Evolutionary conservation across 1,139 yeast genomes (phyloP).

Genomic region (Lodderomyces jiufengensis): DNA sequence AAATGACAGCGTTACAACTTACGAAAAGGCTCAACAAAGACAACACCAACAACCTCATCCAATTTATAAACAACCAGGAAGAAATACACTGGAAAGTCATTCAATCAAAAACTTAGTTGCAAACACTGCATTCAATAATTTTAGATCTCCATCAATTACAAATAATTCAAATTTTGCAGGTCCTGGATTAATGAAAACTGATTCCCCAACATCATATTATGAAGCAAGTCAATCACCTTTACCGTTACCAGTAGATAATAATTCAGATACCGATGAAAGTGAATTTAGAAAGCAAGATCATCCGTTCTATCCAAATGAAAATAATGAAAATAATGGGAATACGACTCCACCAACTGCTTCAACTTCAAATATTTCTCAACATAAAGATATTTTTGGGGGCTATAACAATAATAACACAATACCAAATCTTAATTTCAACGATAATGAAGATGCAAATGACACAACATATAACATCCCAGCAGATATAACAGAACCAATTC

Average conservation of each 20-base stretch:
- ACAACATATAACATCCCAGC: conserved; percentile 4
- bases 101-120: conserved; percentile 18
- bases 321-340: conserved; percentile 18
- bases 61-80: conserved; percentile 1
- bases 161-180: conserved; percentile 8
- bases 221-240: not conserved
- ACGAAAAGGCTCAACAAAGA: conserved; percentile 9
- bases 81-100: conserved; percentile 9
- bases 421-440: not conserved
- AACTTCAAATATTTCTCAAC: conserved; percentile 19
- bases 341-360: conserved; percentile 24
- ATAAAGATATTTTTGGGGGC: not conserved
- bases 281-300: conserved; percentile 4
- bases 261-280: conserved; percentile 9
- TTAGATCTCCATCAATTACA: conserved; percentile 22
- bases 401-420: not conserved
- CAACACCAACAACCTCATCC: not conserved
- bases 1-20: not conserved
- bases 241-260: conserved; percentile 1
- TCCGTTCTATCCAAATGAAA: conserved; percentile 12
- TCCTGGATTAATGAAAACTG: conserved; percentile 1
- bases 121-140: conserved; percentile 43
- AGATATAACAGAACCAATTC: conserved; percentile 9
- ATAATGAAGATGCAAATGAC: not conserved
- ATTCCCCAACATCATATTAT: conserved; percentile 6